These are phyloP conservation scores for Pouteria campechiana DNA, from an alignment of 179 eudicot species.

Conservation along the genomic window DNA sequence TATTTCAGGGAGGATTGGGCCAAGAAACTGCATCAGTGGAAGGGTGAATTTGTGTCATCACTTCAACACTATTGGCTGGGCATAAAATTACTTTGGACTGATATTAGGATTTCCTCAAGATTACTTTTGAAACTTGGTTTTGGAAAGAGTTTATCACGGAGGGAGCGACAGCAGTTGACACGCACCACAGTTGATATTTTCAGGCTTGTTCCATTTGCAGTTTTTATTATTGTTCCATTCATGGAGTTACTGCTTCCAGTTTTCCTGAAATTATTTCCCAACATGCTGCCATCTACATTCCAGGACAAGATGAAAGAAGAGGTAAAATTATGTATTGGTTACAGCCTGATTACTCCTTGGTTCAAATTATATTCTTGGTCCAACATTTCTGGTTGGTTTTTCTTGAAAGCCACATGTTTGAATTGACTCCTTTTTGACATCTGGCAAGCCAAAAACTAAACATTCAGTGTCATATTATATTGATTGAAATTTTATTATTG, in stretches of 20 bases:
- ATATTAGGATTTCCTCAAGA: constrained; percentile 68
- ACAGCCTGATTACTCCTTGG: not conserved
- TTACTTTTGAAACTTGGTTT: constrained; percentile 67
- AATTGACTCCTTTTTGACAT: too few relatives aligned
- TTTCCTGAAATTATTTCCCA: constrained; percentile 72
- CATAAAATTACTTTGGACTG: constrained; percentile 63
- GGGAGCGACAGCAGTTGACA: constrained; percentile 92
- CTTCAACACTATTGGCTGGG: constrained; percentile 87
- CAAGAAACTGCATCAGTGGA: constrained; percentile 68
- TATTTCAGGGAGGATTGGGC: constrained; percentile 73
- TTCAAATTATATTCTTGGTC: too few relatives aligned
- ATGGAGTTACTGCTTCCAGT: constrained; percentile 94
- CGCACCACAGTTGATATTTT: constrained; percentile 93
- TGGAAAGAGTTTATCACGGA: constrained; percentile 82
- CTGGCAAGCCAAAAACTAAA: too few relatives aligned
- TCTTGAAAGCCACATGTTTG: too few relatives aligned
- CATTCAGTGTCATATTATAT: too few relatives aligned
- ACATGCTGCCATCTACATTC: constrained; percentile 92
- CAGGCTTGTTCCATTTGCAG: constrained; percentile 88
- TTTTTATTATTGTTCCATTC: constrained; percentile 81
- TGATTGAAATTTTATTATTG: too few relatives aligned
- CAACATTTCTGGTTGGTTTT: too few relatives aligned
- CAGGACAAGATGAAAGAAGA: constrained; percentile 97
- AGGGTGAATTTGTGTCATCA: constrained; percentile 62
- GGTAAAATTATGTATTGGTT: constrained; percentile 45